Percentiles rank a stretch among this genome's conserved stretches.
Conservation (phyloP, 306 rosid genomes). For the Castanea crenata region DNA sequence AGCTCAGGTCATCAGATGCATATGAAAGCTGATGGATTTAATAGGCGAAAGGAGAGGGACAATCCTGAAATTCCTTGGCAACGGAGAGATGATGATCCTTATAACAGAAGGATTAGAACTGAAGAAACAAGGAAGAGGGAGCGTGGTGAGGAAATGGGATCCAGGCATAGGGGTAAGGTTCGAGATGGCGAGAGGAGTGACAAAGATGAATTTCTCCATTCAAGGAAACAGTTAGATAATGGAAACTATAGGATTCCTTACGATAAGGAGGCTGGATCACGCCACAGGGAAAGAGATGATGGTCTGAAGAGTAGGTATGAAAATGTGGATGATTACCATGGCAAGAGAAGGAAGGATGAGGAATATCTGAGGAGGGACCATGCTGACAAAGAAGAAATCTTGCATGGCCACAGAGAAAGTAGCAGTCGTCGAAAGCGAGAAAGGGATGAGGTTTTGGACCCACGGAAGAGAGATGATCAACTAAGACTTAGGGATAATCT, state of each 20-base stretch:
- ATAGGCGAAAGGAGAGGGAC: slow-evolving; percentile 79
- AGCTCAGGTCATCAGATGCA: slow-evolving; percentile 57
- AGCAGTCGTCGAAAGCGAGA: slow-evolving; percentile 64
- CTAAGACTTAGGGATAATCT: slow-evolving; percentile 69
- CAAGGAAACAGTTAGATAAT: slow-evolving; percentile 75
- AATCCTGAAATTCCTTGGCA: slow-evolving; percentile 70
- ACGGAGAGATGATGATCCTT: slow-evolving; percentile 77
- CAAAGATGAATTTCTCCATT: slow-evolving; percentile 61
- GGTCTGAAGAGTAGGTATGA: slow-evolving; percentile 75
- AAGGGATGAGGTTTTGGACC: slow-evolving; percentile 78
- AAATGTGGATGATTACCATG: slow-evolving; percentile 67
- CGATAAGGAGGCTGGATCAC: slow-evolving; percentile 75
- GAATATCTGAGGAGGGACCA: slow-evolving; percentile 78
- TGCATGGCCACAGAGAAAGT: slow-evolving; percentile 70
- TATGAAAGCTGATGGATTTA: slow-evolving; percentile 66
- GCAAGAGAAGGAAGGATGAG: slow-evolving; percentile 88
- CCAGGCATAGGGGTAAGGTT: slow-evolving; percentile 60
- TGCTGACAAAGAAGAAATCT: slow-evolving; percentile 67
- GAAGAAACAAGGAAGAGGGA: slow-evolving; percentile 93
- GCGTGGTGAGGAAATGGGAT: slow-evolving; percentile 52
- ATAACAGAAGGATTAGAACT: slow-evolving; percentile 63
- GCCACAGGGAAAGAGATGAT: slow-evolving; percentile 85
- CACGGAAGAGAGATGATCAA: slow-evolving; percentile 68
- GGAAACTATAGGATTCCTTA: slow-evolving; percentile 76
- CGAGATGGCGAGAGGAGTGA: slow-evolving; percentile 76